Base-by-base conservation (phyloP, 352 stramenopile genomes). In the Chrysophaeum taylorii region DNA sequence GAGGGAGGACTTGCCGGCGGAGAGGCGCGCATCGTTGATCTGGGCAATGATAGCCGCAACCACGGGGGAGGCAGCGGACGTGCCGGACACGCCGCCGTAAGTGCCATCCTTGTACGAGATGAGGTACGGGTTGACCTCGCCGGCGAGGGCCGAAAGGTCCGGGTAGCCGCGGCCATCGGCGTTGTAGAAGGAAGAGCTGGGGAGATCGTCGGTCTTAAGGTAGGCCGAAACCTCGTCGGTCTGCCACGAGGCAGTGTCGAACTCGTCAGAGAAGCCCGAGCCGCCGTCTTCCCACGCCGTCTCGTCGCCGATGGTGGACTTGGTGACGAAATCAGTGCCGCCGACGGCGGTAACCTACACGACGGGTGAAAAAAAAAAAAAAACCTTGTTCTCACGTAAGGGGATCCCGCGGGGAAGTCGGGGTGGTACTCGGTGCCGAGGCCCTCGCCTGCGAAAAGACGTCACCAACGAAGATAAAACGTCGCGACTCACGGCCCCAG, bases 321-420 rank as follows among this genome's bases (percentile, higher is more conserved):
- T 42, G 5, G 25, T n/a, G 48, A 70, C n/a, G 67, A 82, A 74
- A 80, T 89, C 89, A 21, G 89, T 95, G 31, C 60, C 90, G 33
- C 90, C 90, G 7, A 96, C 89, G 0, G 88, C 83, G 0, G 89
- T 96, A 69, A 96, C 84, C n/a, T n/a, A n/a, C n/a, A n/a, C n/a
- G n/a, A n/a, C n/a, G n/a, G n/a, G n/a, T n/a, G n/a, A n/a, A n/a
- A n/a, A n/a, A n/a, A n/a, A n/a, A n/a, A n/a, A n/a, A n/a, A n/a
- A n/a, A n/a, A n/a, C n/a, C n/a, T n/a, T n/a, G n/a, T n/a, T n/a
- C n/a, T n/a, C n/a, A n/a, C n/a, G 74, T 94, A 96, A 18, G 90
- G 89, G 45, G 85, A 93, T 9, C 61, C 41, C 31, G 73, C 73
- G 37, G 78, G 78, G 61, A 71, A 83, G 41, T 42, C 52, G 15